These are phyloP conservation scores for Xylaria sp. DNA, from an alignment of 2,329 filamentous ascomycete genomes.

Conservation along the genomic window DNA sequence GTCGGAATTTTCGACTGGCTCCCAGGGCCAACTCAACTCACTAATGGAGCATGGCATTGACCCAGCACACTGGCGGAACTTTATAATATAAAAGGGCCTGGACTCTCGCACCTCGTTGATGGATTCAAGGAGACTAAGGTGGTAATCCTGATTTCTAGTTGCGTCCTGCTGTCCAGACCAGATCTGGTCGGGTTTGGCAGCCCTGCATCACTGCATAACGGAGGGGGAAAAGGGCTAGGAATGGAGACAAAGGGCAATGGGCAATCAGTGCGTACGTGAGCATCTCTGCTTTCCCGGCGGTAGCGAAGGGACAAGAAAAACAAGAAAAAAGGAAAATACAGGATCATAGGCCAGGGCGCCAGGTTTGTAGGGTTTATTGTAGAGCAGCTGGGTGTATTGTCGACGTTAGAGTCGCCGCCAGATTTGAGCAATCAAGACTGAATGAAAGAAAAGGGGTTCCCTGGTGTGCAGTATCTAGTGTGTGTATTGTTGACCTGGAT, in stretches of 20 bases:
- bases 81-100: slow-evolving; percentile 23
- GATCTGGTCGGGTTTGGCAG: slow-evolving; percentile 28
- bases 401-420: slow-evolving; percentile 1
- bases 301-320: slow-evolving; percentile 3
- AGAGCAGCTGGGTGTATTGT: background rate
- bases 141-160: slow-evolving; percentile 13
- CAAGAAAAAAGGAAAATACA: slow-evolving; percentile 1
- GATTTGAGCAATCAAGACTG: slow-evolving; percentile 16
- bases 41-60: slow-evolving; percentile 8
- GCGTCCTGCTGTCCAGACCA: slow-evolving; percentile 23
- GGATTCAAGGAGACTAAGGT: slow-evolving; percentile 16
- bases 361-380: slow-evolving; percentile 3
- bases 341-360: slow-evolving; percentile 2
- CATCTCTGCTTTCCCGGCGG: slow-evolving; percentile 5
- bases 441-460: background rate
- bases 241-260: slow-evolving; percentile 19
- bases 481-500: background rate
- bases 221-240: slow-evolving; percentile 17
- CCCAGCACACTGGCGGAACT: slow-evolving; percentile 14
- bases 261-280: background rate
- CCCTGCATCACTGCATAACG: slow-evolving; percentile 23
- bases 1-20: slow-evolving; percentile 5
- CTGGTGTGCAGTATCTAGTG: slow-evolving; percentile 1
- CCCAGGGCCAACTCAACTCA: slow-evolving; percentile 4
- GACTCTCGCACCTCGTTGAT: slow-evolving; percentile 13